phyloP scores from a whole-genome alignment of 1,284 basidiomycete species.

The Trametes polyzona region DNA sequence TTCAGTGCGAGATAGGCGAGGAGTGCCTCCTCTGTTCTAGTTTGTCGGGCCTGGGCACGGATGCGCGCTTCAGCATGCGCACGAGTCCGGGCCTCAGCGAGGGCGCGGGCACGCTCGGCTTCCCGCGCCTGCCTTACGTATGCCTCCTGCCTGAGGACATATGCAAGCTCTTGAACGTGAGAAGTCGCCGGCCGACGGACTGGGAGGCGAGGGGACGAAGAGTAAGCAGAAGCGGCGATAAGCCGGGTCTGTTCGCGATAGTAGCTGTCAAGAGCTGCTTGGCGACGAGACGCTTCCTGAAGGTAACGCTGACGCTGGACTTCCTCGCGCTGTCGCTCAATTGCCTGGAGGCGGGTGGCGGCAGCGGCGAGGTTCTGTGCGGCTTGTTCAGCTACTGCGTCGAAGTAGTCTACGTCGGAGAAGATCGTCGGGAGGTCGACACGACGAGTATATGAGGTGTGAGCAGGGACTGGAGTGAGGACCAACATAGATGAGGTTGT shows the following conservation, averaged over 20 bases:
- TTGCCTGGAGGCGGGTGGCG: constrained; percentile 21
- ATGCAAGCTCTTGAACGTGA: constrained; percentile 6
- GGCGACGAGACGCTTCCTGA: constrained; percentile 15
- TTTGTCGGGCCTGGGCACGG: background rate
- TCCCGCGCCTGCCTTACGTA: too few relatives aligned
- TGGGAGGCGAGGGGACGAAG: background rate
- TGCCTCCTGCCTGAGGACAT: constrained; percentile 15
- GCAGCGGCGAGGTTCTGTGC: constrained; percentile 25
- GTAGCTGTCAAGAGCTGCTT: constrained; percentile 13
- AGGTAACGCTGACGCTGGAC: constrained; percentile 8
- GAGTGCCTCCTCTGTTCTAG: constrained; percentile 8
- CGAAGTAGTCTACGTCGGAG: constrained; percentile 17
- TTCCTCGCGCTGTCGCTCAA: constrained; percentile 17
- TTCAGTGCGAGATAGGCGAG: constrained; percentile 10
- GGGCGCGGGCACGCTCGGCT: constrained; percentile 12
- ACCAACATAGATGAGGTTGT: constrained; percentile 22
- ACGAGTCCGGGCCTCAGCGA: constrained; percentile 16
- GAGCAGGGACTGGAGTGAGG: constrained; percentile 21
- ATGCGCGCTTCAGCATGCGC: constrained; percentile 13
- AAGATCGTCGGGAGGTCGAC: background rate
- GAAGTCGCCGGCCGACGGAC: background rate
- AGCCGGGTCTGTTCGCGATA: constrained; percentile 10
- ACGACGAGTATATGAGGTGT: background rate
- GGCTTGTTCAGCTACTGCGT: constrained; percentile 23
- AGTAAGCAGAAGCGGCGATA: constrained; percentile 1